phyloP scores from a whole-genome alignment of 1,284 basidiomycete genomes.

The Exobasidium rhododendri region DNA sequence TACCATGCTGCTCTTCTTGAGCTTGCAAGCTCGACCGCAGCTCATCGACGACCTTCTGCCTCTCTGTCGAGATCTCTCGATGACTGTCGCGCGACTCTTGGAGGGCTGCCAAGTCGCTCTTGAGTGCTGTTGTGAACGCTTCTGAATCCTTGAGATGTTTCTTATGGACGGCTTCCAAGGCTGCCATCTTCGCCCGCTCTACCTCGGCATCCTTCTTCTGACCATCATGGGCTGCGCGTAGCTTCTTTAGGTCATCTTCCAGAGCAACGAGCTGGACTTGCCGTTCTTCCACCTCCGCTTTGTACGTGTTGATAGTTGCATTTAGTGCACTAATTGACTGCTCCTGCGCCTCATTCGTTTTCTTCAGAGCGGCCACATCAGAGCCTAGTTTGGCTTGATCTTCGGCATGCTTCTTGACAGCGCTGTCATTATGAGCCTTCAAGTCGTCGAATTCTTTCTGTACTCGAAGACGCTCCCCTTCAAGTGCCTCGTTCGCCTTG shows the following conservation, averaged over 20 bases:
- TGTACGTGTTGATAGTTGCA: background rate
- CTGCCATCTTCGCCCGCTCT: too few species aligned
- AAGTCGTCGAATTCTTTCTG: background rate
- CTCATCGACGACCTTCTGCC: background rate
- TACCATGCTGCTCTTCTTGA: background rate
- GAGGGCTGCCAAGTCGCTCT: background rate
- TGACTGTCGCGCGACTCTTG: background rate
- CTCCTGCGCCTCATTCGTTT: background rate
- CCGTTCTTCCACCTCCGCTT: background rate
- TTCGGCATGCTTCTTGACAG: background rate
- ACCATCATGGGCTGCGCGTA: background rate
- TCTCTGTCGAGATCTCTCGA: background rate
- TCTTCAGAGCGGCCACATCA: background rate
- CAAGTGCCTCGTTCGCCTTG: background rate
- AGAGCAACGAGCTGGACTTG: background rate
- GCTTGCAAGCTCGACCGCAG: background rate
- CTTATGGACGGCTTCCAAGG: too few species aligned
- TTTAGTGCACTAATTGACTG: background rate
- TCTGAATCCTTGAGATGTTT: too few species aligned
- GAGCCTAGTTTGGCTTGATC: background rate
- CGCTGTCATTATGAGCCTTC: background rate
- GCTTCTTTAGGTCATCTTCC: background rate
- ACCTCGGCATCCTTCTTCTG: background rate
- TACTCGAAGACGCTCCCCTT: background rate
- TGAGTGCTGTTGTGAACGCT: background rate